phyloP scores from a whole-genome alignment of 2,329 filamentous ascomycete species.

The Fusarium nodosum region DNA sequence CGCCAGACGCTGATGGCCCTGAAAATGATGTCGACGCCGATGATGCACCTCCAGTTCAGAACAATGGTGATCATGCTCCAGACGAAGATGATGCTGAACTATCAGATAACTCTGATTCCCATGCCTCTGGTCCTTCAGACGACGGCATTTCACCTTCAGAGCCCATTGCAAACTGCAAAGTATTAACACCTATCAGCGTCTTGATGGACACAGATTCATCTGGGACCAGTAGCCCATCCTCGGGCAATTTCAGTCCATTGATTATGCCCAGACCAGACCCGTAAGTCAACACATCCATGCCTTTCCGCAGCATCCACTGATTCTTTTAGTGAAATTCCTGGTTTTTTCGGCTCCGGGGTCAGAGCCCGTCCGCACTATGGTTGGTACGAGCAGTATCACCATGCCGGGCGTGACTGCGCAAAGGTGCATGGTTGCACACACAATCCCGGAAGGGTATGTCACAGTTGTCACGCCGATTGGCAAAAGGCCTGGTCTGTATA shows the following conservation, averaged over 20 bases:
- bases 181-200: not conserved
- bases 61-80: not conserved
- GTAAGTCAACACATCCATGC: slow-evolving; percentile 5
- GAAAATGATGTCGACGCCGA: not conserved
- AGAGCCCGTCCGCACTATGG: slow-evolving; percentile 32
- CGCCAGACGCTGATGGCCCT: not conserved
- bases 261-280: slow-evolving; percentile 8
- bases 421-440: slow-evolving; percentile 38
- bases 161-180: not conserved
- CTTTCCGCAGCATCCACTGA: slow-evolving; percentile 7
- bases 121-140: not conserved
- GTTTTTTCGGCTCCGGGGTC: slow-evolving; percentile 28
- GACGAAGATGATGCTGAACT: not conserved
- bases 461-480: slow-evolving; percentile 43
- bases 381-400: slow-evolving; percentile 46
- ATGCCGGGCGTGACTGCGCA: slow-evolving; percentile 33
- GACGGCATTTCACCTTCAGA: not conserved
- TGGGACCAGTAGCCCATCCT: not conserved
- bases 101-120: not conserved
- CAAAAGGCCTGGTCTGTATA: slow-evolving; percentile 35
- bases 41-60: not conserved
- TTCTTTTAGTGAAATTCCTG: slow-evolving; percentile 37
- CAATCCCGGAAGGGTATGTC: slow-evolving; percentile 28
- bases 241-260: slow-evolving; percentile 12
- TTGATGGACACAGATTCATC: not conserved